Base-by-base conservation (phyloP, 2,329 filamentous ascomycete genomes). In the Aspergillus sp. region DNA sequence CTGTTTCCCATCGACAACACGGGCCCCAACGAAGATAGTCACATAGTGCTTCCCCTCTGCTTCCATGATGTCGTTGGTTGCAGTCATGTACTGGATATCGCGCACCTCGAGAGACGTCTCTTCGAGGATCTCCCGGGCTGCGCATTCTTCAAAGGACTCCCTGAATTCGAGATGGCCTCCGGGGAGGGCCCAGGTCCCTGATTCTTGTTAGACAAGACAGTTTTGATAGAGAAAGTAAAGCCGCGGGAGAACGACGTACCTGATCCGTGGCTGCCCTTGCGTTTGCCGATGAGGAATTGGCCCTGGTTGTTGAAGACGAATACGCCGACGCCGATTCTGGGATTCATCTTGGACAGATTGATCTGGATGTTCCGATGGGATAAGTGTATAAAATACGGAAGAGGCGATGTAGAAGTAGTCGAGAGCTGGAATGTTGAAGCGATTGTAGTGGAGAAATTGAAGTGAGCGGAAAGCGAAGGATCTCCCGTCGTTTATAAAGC, bases 81-180 rank as follows among this genome's bases (percentile, higher is more conserved):
- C 79, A 0, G 79, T 82, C 1, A 86, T 58, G 36, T 87, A 78
- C 43, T 74, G 76, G 4, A 81, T 45, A 6, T 79, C 75, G 1
- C 67, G 73, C 1, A 90, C 75, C 0, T 69, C 61, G 0, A 90
- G 75, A 0, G 81, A 86, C 0, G 88, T 90, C 64, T 93, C 89
- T 65, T 93, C 89, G 0, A 82, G 64, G 0, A 82, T 76, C 69
- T 93, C 89, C 3, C 89, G 80, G 44, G 73, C 78, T 0, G 87
- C 87, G 53, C 88, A 90, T 0, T 70, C 67, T 17, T 83, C 75
- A 30, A 83, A 78, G 1, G 76, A 76, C 65, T 93, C 89, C 55
- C 81, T 80, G 51, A 82, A 80, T 55, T 93, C 89, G 14, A 92
- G 79, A 61, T 93, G 88, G 0, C 89, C 89, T 19, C 89, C 89